Evolutionary conservation across 257 asterid species (phyloP).

Genomic region (Prunella vulgaris): DNA sequence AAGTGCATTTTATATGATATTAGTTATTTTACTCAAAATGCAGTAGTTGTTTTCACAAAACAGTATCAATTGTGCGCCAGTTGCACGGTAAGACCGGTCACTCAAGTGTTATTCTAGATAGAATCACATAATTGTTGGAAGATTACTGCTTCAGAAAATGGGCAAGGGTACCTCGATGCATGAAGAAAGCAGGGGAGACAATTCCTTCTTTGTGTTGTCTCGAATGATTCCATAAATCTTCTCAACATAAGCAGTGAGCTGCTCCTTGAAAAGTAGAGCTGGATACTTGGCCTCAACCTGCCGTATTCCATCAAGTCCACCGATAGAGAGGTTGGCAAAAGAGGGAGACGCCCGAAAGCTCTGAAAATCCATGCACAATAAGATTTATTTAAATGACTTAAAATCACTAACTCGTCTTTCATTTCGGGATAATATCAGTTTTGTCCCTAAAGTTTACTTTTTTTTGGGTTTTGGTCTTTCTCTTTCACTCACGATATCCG

Average conservation of each 20-base stretch:
- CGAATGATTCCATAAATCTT: conserved; percentile 82
- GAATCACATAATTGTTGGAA: neutral
- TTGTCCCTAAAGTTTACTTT: too few relatives aligned
- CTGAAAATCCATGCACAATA: conserved; percentile 33
- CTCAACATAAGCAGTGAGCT: conserved; percentile 82
- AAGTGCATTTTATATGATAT: neutral
- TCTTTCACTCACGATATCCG: too few relatives aligned
- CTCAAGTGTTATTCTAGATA: too few relatives aligned
- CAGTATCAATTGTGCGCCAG: too few relatives aligned
- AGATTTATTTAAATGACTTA: conserved; percentile 9
- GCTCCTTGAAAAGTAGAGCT: conserved; percentile 84
- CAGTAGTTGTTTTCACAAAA: neutral
- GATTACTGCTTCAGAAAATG: neutral
- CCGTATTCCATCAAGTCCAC: conserved; percentile 65
- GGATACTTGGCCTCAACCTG: conserved; percentile 85
- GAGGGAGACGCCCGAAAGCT: conserved; percentile 67
- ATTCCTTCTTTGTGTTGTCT: conserved; percentile 66
- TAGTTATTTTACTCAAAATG: neutral
- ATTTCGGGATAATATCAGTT: neutral
- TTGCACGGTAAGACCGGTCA: too few relatives aligned
- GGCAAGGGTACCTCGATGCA: conserved; percentile 54
- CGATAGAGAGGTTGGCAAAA: conserved; percentile 47
- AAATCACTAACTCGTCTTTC: conserved; percentile 5
- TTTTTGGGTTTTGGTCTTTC: too few relatives aligned
- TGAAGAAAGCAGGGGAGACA: conserved; percentile 46